These are phyloP conservation scores for Chrysoporthe puriensis DNA, from an alignment of 2,329 filamentous ascomycete genomes.

Conservation along the genomic window DNA sequence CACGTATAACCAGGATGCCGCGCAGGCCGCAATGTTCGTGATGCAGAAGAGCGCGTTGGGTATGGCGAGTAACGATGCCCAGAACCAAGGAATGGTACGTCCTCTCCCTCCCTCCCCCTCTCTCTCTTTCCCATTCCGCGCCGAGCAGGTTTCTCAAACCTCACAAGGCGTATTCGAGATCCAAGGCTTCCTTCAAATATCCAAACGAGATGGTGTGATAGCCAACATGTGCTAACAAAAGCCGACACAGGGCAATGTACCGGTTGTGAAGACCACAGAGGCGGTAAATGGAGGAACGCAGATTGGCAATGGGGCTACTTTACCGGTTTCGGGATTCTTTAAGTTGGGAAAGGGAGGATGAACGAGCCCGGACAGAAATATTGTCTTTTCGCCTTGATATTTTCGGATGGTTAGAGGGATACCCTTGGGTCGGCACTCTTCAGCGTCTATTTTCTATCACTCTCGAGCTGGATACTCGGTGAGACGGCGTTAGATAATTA, in stretches of 20 bases:
- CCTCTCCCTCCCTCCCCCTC: neutral
- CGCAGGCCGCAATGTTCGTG: constrained; percentile 34
- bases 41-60: constrained; percentile 35
- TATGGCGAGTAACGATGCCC: constrained; percentile 33
- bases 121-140: no score
- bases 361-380: neutral
- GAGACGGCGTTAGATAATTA: neutral
- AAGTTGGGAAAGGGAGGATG: neutral
- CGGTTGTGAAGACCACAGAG: constrained; percentile 8
- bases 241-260: constrained; percentile 16
- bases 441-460: neutral
- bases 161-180: neutral
- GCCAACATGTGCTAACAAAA: neutral
- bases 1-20: constrained; percentile 33
- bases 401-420: neutral
- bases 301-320: constrained; percentile 11
- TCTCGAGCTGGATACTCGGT: constrained; percentile 12
- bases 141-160: neutral
- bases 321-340: constrained; percentile 12
- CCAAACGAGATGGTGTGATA: no score
- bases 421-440: neutral
- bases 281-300: constrained; percentile 19
- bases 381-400: neutral
- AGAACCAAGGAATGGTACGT: constrained; percentile 33
- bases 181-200: no score